phyloP scores from a whole-genome alignment of 371 early-diverging fungal species.

The Mortierella sp. region DNA sequence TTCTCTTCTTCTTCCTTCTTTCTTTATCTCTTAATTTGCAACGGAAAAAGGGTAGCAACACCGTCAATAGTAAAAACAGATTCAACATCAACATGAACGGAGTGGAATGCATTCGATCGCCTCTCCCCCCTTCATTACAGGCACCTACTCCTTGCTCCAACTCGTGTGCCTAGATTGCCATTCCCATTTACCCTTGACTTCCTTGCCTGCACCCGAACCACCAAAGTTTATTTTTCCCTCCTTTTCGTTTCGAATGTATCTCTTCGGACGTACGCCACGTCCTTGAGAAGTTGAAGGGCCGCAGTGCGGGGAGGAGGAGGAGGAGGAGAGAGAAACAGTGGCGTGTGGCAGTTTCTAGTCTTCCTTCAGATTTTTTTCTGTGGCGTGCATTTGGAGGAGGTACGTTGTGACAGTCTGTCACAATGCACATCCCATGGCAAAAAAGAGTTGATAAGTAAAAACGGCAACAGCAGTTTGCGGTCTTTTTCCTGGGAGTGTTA shows the following conservation, averaged over 20 bases:
- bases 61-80: no score
- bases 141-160: not conserved
- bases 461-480: not conserved
- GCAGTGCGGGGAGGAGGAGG: no score
- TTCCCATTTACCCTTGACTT: not conserved
- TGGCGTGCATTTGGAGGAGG: not conserved
- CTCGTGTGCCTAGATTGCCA: not conserved
- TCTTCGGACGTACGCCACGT: slow-evolving; percentile 59
- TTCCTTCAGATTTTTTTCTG: not conserved
- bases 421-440: not conserved
- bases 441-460: not conserved
- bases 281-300: no score
- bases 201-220: not conserved
- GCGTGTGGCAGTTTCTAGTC: not conserved
- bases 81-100: no score
- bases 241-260: slow-evolving; percentile 21
- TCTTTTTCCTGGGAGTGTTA: not conserved
- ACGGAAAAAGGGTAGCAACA: no score
- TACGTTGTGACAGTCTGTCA: not conserved
- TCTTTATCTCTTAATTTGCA: not conserved
- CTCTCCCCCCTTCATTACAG: no score
- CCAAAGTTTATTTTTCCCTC: not conserved
- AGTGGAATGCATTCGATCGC: no score
- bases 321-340: no score
- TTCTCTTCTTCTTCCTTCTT: not conserved